These are phyloP conservation scores for Auricularia cornea DNA, from an alignment of 768 basidiomycete species.

Conservation along the genomic window DNA sequence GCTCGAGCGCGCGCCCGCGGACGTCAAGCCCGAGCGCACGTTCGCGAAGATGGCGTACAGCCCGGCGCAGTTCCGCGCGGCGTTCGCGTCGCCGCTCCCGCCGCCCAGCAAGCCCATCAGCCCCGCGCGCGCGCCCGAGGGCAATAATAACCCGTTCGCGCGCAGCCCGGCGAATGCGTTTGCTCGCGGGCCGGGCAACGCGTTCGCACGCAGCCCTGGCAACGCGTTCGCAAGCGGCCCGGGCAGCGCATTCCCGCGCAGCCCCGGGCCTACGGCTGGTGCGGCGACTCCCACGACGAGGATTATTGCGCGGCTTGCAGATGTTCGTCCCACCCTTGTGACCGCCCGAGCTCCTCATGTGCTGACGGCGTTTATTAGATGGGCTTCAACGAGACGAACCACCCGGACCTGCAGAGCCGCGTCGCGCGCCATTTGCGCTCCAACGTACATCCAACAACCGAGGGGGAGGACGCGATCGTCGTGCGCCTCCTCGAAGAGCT, in stretches of 20 bases:
- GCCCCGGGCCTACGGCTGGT: too few relatives aligned
- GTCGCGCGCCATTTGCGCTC: not conserved
- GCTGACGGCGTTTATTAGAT: not conserved
- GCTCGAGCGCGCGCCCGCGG: not conserved
- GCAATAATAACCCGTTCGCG: too few relatives aligned
- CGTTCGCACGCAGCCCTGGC: too few relatives aligned
- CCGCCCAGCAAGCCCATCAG: too few relatives aligned
- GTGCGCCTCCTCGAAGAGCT: not conserved
- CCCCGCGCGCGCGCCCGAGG: too few relatives aligned
- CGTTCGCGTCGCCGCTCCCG: not conserved
- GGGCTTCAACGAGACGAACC: not conserved
- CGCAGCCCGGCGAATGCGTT: too few relatives aligned
- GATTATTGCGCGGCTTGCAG: not conserved
- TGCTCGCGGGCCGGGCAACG: too few relatives aligned
- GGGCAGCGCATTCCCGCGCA: too few relatives aligned
- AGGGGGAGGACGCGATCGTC: not conserved
- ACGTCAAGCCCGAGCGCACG: not conserved
- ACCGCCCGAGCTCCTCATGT: not conserved
- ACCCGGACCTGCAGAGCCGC: not conserved
- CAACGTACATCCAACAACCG: not conserved
- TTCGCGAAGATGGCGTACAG: not conserved
- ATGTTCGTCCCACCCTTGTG: not conserved
- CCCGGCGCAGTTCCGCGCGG: not conserved
- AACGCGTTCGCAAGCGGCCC: too few relatives aligned
- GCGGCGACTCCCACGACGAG: not conserved